Percentiles rank a stretch among this genome's conserved stretches.
Conservation (phyloP, 306 rosid species). For the Rosa multiflora region DNA sequence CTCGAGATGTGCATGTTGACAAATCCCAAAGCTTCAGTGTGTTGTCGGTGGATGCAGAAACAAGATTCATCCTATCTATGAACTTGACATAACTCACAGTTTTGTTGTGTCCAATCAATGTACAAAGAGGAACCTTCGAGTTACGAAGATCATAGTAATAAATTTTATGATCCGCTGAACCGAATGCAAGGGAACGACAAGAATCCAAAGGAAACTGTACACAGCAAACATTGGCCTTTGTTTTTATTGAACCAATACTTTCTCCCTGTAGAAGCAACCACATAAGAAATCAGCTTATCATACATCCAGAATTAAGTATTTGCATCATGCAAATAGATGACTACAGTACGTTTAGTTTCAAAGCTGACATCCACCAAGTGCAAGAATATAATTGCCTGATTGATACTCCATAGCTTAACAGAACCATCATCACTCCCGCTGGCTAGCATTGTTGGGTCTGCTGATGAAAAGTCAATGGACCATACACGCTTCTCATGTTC, state of each 20-base stretch:
- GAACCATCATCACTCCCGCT: constrained; percentile 95
- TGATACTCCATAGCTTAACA: constrained; percentile 99
- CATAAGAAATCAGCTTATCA: constrained; percentile 76
- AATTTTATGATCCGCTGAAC: constrained; percentile 91
- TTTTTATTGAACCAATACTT: constrained; percentile 86
- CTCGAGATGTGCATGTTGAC: constrained; percentile 72
- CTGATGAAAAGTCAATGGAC: constrained; percentile 93
- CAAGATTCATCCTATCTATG: constrained; percentile 62
- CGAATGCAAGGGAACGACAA: constrained; percentile 82
- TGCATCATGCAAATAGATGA: constrained; percentile 63
- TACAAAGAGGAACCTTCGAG: constrained; percentile 67
- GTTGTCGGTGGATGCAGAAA: constrained; percentile 91
- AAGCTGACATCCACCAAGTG: constrained; percentile 98
- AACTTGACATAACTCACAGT: constrained; percentile 93
- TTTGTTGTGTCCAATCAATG: constrained; percentile 81
- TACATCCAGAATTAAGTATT: constrained; percentile 53
- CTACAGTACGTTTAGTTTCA: constrained; percentile 95
- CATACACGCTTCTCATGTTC: constrained; percentile 95
- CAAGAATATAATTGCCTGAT: constrained; percentile 99
- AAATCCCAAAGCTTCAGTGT: constrained; percentile 97
- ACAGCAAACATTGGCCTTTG: constrained; percentile 96
- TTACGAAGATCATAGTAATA: constrained; percentile 92
- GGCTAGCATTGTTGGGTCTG: constrained; percentile 91
- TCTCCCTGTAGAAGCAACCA: constrained; percentile 87
- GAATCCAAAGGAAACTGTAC: constrained; percentile 88